Conservation (phyloP, 495 filamentous ascomycete genomes). For the Hypoxylon perforatum region DNA sequence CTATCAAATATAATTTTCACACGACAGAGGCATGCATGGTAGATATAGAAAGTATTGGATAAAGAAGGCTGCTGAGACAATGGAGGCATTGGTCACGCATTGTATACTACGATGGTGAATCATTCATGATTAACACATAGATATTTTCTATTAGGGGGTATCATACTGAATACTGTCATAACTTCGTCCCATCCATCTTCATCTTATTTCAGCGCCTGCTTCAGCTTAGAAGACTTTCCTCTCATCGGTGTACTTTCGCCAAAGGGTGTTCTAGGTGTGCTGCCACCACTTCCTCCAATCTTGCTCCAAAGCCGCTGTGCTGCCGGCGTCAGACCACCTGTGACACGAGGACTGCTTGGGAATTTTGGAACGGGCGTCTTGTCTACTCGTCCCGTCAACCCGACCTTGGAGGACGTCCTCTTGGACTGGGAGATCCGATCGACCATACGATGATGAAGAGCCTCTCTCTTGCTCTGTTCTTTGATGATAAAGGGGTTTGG, state of each 20-base stretch:
- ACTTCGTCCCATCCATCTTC: constrained; percentile 9
- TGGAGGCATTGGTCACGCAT: constrained; percentile 1
- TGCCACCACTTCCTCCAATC: constrained; percentile 66
- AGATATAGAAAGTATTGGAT: too few species aligned
- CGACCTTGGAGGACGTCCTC: constrained; percentile 60
- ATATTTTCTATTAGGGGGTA: constrained; percentile 25
- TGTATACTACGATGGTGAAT: constrained; percentile 3
- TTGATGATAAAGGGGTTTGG: constrained; percentile 86
- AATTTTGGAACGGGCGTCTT: constrained; percentile 76
- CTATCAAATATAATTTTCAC: too few species aligned
- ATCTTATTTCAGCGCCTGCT: constrained; percentile 37
- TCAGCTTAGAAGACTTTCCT: constrained; percentile 46
- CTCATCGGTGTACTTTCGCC: constrained; percentile 51
- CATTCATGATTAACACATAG: background rate
- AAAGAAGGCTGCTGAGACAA: too few species aligned
- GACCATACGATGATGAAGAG: constrained; percentile 89
- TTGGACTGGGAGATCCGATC: constrained; percentile 82
- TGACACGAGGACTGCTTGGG: constrained; percentile 74
- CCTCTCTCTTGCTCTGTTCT: constrained; percentile 81
- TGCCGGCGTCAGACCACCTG: constrained; percentile 78
- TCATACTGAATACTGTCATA: constrained; percentile 34
- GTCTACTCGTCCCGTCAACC: constrained; percentile 66
- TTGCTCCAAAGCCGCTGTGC: constrained; percentile 79
- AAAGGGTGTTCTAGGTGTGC: constrained; percentile 61
- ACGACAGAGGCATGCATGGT: too few species aligned